Base-by-base conservation (phyloP, 2,329 filamentous ascomycete genomes). In the Exophiala alcalophila region DNA sequence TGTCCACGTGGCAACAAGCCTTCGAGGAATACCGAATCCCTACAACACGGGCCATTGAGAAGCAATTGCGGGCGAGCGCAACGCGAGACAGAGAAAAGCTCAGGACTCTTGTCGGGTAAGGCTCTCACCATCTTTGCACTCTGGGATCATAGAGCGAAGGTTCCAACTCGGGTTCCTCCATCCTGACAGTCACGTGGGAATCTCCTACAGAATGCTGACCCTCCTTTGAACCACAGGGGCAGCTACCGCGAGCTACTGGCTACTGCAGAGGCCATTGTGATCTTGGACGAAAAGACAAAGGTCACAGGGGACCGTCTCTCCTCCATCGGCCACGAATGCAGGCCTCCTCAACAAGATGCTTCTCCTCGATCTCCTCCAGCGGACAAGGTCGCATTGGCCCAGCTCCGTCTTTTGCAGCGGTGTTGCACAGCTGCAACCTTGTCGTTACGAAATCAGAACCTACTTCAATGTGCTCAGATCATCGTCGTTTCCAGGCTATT, bases 261-360 rank as follows among this genome's bases (percentile, higher is more conserved):
- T 38, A 96, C 91, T 0, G 91, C 91, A 40, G 90, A 96, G 66
- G 83, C 83, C n/a, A 97, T 97, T 54, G 84, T 96, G 40, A 77
- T 82, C 48, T 95, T 97, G 87, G 84, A 87, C 54, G 67, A 66
- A 26, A 81, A 91, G 60, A 91, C 92, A 68, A 77, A 83, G 48
- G 69, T 72, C 9, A 83, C 88, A 11, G 88, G 95, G 64, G 69
- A 73, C 4, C 77, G 81, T 25, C 73, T 97, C 37, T 77, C 77
- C 11, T 73, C 74, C 46, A 83, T 95, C 68, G 86, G 87, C 31
- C 77, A 78, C 28, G 78, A 79, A 43, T 96, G 91, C 65, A 89
- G 90, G 37, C 77, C 86, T 25, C 52, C 52, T 23, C 28, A 23
- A 11, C 41, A 45, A 11, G 40, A 45, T 26, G 11, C 14, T 8